Evolutionary conservation across 257 asterid species (phyloP).

Genomic region (Fraxinus pennsylvanica): DNA sequence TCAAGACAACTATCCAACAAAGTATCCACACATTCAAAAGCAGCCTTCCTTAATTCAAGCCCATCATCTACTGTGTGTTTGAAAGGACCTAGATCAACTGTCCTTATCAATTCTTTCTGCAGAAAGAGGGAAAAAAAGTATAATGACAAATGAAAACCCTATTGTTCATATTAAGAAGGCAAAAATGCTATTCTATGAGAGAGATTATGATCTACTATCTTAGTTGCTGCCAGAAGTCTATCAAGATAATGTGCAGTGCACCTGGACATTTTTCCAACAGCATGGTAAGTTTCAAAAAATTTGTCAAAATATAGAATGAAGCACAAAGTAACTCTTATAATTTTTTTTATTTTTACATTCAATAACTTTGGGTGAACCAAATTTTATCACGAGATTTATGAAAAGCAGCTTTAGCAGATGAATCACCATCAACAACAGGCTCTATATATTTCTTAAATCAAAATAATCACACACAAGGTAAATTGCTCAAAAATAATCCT

Average conservation of each 20-base stretch:
- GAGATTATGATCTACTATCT: neutral
- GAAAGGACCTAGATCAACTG: slow-evolving; percentile 99
- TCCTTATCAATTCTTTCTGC: slow-evolving; percentile 98
- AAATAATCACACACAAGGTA: neutral
- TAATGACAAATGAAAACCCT: neutral
- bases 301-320: neutral
- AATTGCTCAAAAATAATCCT: neutral
- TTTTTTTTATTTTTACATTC: neutral
- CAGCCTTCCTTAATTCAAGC: slow-evolving; percentile 98
- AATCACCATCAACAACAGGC: neutral
- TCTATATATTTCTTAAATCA: neutral
- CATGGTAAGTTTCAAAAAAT: neutral
- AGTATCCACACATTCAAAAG: slow-evolving; percentile 98
- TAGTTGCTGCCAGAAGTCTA: neutral
- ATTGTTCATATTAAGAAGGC: neutral
- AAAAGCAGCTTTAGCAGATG: neutral
- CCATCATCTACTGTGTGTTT: slow-evolving; percentile 99
- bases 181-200: neutral
- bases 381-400: neutral
- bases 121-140: slow-evolving; percentile 21
- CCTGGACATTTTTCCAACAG: neutral
- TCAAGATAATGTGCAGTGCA: slow-evolving; percentile 2
- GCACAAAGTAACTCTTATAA: neutral
- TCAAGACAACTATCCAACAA: slow-evolving; percentile 93
- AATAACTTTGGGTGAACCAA: neutral